A percentile compares a stretch with the other conserved stretches of the same genome.
These are phyloP conservation scores for Botryotinia narcissicola DNA, from an alignment of 2,329 filamentous ascomycete species.

Conservation along the genomic window DNA sequence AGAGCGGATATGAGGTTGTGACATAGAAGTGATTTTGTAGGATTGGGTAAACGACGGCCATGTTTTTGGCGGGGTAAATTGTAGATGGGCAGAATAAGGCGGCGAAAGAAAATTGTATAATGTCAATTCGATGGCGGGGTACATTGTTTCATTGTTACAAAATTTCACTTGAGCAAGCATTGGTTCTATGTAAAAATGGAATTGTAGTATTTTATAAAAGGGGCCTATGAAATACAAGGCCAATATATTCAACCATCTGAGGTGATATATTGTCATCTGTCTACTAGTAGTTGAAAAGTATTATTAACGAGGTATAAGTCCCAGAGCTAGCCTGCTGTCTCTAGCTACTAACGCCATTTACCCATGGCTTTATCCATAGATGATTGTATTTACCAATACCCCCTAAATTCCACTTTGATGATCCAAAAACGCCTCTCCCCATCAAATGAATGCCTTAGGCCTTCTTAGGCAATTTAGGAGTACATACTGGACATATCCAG, in stretches of 20 bases:
- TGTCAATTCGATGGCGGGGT: not conserved
- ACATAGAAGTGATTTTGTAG: not conserved
- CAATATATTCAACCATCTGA: not conserved
- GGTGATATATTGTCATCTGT: not conserved
- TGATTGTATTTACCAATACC: not conserved
- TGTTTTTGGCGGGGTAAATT: constrained; percentile 2
- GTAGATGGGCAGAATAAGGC: constrained; percentile 5
- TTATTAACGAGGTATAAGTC: not conserved
- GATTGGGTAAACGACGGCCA: not conserved
- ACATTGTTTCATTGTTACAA: not conserved
- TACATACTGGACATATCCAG: constrained; percentile 66
- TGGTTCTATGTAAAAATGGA: not conserved
- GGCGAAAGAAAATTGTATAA: not conserved
- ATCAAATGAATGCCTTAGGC: not conserved
- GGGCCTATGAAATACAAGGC: not conserved
- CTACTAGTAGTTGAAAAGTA: not conserved
- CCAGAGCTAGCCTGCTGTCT: not conserved
- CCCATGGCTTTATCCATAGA: not conserved
- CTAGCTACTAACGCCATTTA: not conserved
- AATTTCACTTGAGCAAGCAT: not conserved
- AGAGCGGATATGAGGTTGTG: not conserved
- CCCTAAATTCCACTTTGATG: not conserved
- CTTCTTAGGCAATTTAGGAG: constrained; percentile 41
- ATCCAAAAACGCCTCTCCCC: not conserved
- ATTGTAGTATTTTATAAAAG: not conserved